Evolutionary conservation across 768 basidiomycete genomes (phyloP), one percentile per base, ranked within the genome.

Genomic region (Neoboletus magnificus): DNA sequence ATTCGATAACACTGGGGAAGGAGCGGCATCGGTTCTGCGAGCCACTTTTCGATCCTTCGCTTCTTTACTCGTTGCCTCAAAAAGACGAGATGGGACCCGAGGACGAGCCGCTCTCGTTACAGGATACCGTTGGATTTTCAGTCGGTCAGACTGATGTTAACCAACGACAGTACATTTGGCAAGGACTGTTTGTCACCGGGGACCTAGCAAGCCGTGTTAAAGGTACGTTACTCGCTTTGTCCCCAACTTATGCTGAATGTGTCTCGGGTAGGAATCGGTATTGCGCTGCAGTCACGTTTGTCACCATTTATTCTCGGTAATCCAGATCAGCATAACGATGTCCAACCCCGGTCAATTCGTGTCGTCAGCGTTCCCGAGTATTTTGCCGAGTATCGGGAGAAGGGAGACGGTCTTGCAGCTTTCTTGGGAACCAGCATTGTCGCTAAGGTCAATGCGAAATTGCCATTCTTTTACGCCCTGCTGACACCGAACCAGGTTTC

Each of bases 1-100:
- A 81, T 65, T 79, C 83, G 39, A 66, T 95, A 55, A 89, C 87
- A 9, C 62, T 96, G 35, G 93, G 93, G 18, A 91, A 89, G 68
- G 91, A 93, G 66, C 80, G 93, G 35, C 93, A 97, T 76, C 79
- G 90, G 39, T 90, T 94, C 73, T 93, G 91, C 68, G 94, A 96
- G 69, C 91, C 93, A 7, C 76, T 97, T 27, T 94, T 93, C 60
- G 86, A 93, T 65, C 86, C 87, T 2, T 74, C 70, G 4, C 63
- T 91, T 40, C 70, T 91, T 54, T 71, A 73, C 1, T 73, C 72
- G 20, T 52, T 80, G 6, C 52, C 61, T 44, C 61, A 57, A 36
- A 61, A 60, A 18, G 70, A 71, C 39, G 70, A 62, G 35, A 64
- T 68, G 3, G 54, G 42, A 50, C 23, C 55, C 27, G 58, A 59